phyloP scores from a whole-genome alignment of 331 rosid genomes.

The Acacia pycnantha region DNA sequence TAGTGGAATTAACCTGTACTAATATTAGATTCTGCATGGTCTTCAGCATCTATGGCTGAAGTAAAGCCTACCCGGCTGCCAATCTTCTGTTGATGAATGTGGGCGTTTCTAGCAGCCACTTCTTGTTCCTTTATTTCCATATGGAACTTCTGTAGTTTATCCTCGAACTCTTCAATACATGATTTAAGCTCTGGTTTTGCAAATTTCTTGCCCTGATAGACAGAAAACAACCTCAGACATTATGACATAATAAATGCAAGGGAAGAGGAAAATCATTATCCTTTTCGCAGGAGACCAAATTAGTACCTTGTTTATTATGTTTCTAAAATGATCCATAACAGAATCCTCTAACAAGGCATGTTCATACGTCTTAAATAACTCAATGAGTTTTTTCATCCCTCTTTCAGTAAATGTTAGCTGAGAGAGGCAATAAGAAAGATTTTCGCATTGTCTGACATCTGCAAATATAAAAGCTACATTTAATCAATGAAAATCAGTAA shows the following conservation, averaged over 20 bases:
- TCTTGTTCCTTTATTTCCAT: conserved; percentile 86
- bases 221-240: conserved; percentile 7
- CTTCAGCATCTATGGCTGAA: conserved; percentile 37
- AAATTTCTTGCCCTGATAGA: conserved; percentile 80
- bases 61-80: conserved; percentile 41
- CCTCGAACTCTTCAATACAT: conserved; percentile 94
- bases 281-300: neutral
- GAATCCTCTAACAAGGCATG: conserved; percentile 78
- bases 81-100: conserved; percentile 67
- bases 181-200: conserved; percentile 83
- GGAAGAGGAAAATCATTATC: neutral
- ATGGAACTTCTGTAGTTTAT: conserved; percentile 78
- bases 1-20: conserved; percentile 54
- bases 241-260: conserved; percentile 16
- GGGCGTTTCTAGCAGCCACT: conserved; percentile 77
- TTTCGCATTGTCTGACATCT: conserved; percentile 81
- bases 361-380: conserved; percentile 79
- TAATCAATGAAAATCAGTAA: conserved; percentile 15
- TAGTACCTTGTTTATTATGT: conserved; percentile 78
- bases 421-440: conserved; percentile 91
- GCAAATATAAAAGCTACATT: conserved; percentile 32
- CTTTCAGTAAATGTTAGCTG: conserved; percentile 94
- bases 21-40: conserved; percentile 45
- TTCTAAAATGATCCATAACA: conserved; percentile 78
- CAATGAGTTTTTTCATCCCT: conserved; percentile 88